Evolutionary conservation across 106 monocot genomes (phyloP), one percentile per base, ranked within the genome.

Genomic region (Chionographis japonica): DNA sequence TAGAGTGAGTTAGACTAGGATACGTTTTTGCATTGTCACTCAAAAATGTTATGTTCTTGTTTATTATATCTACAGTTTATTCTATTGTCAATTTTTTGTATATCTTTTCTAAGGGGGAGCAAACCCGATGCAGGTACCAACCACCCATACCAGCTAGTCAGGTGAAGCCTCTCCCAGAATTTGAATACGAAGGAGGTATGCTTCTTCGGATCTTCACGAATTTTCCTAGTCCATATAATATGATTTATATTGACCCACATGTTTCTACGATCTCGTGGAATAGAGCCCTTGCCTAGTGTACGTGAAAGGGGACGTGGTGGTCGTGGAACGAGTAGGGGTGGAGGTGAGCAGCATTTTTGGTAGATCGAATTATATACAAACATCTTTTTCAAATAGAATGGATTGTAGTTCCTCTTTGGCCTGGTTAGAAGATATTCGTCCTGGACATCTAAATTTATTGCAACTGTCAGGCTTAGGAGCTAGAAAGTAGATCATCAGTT

Each of bases 61-160:
- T 27, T 27, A 27, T 27, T 27, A 27, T 0, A 27, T 27, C 27
- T 27, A 27, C 27, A 27, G 27, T 27, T 27, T 27, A 27, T 27
- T 27, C 27, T 27, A 27, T 27, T 27, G 27, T 27, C 27, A 27
- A 1, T 27, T 27, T 10, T 46, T 46, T 46, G 8, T 46, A 46
- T 46, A 46, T 5, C 5, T 46, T 46, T 46, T 46, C 46, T 46
- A 2, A 46, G 46, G 9, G 5, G 46, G 9, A 46, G 2, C 5
- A 10, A 6, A 46, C 27, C 27, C 27, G 5, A 46, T 46, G 46
- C 55, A 77, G 77, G 15, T 77, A 77, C 50, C 77, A 77, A 46
- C 51, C 77, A 42, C 77, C 77, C 3, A 62, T 77, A 61, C 77
- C 77, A n/a, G 68, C 43, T 55, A 69, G 63, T 58, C 77, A 70